phyloP scores from a whole-genome alignment of 208 protist genomes.

The Acanthamoeba royreba region DNA sequence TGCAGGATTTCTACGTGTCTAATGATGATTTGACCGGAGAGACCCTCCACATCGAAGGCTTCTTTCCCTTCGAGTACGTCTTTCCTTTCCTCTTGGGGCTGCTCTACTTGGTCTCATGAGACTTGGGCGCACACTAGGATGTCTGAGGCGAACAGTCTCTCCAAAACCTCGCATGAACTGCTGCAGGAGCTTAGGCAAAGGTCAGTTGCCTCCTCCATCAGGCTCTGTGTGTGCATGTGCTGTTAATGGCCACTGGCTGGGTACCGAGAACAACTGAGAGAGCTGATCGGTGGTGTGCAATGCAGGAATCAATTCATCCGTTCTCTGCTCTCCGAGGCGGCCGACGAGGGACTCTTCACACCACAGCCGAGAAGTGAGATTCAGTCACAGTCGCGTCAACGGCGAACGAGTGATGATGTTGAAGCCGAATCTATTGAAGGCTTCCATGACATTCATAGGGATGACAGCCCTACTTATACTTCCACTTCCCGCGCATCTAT shows the following conservation, averaged over 20 bases:
- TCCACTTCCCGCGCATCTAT: no score
- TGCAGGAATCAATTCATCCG: neutral
- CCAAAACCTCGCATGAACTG: neutral
- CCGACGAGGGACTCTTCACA: neutral
- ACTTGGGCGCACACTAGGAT: neutral
- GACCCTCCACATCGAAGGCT: neutral
- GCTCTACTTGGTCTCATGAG: neutral
- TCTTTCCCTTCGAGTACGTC: constrained; percentile 2
- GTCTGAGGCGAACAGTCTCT: neutral
- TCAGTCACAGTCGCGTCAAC: neutral
- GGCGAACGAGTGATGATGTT: neutral
- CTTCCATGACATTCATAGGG: no score
- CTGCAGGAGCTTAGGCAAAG: neutral
- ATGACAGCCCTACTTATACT: no score
- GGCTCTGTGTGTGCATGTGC: neutral
- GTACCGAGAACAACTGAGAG: no score
- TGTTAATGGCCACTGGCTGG: no score
- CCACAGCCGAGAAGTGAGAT: neutral
- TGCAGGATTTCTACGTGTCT: neutral
- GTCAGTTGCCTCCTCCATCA: neutral
- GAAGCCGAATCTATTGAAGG: no score
- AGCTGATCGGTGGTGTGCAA: no score
- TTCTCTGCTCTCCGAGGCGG: neutral
- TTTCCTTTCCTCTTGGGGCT: neutral
- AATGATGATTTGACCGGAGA: neutral